Conservation (phyloP, 495 filamentous ascomycete species). For the Cenococcum geophilum region DNA sequence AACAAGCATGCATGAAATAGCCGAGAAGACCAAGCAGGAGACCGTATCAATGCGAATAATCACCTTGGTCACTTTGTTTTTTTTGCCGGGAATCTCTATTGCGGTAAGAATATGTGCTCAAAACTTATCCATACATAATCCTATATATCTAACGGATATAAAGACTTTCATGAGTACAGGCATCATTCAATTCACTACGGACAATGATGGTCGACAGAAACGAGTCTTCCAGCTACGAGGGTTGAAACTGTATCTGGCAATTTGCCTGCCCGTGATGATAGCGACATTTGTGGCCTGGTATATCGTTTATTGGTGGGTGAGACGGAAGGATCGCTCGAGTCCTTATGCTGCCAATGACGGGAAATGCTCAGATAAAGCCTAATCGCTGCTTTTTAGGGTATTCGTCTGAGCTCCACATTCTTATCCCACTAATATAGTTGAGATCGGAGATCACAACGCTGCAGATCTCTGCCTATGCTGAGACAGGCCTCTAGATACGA, state of each 20-base stretch:
- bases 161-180: constrained; percentile 37
- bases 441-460: no score
- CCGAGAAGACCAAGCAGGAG: constrained; percentile 26
- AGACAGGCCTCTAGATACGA: no score
- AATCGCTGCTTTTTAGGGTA: no score
- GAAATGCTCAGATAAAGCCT: no score
- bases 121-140: no score
- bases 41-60: constrained; percentile 41
- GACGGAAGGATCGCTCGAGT: neutral
- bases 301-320: constrained; percentile 9
- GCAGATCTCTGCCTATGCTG: no score
- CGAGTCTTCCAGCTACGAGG: constrained; percentile 21
- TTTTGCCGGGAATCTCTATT: constrained; percentile 44
- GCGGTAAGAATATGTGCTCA: constrained; percentile 34
- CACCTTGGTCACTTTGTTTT: constrained; percentile 42
- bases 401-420: no score
- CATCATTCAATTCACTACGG: constrained; percentile 22
- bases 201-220: no score
- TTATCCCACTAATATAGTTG: no score
- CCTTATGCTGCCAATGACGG: no score
- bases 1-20: constrained; percentile 24
- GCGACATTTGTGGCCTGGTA: constrained; percentile 22
- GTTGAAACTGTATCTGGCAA: neutral
- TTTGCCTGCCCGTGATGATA: constrained; percentile 10
- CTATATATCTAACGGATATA: neutral